Base-by-base conservation (phyloP, 2,329 filamentous ascomycete species). In the Curvularia spicifera region DNA sequence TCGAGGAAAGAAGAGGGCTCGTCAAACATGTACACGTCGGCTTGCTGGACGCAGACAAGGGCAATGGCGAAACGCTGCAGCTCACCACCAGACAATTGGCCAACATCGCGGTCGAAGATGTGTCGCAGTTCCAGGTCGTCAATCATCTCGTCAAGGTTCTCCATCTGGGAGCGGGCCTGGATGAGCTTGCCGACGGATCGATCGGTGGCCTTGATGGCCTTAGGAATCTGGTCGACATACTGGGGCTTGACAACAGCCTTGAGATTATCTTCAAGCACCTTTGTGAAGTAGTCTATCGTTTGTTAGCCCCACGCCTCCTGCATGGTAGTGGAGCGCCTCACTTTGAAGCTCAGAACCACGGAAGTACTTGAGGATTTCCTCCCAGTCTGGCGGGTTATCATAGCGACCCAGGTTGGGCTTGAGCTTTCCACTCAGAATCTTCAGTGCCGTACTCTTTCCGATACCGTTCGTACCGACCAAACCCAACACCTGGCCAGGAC, bases 391-490 rank as follows among this genome's bases (percentile, higher is more conserved):
- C 8, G 95, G 94, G 80, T 98, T 96, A 68, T 98, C 93, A 77
- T 91, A 97, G 76, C 90, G 87, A 67, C 96, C 95, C 80, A 99
- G 80, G 79, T 99, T 99, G 59, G 95, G 95, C 87, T 99, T 99
- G 73, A 99, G 85, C 82, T 98, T 99, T 76, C 95, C 95, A 74
- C 92, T 96, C 72, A 99, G 88, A 78, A 99, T 97, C 85, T 99
- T 99, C 78, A 99, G 83, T 8, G 95, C 96, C n/a, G 95, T 99
- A 83, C 93, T 97, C 87, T 99, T 99, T 80, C 95, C 95, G 73
- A 98, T 99, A 92, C 96, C 95, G 87, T 99, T 99, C 71, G 95
- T 98, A 78, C 95, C 96, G 44, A 99, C 96, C 51, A 99, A 85
- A 83, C 95, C 95, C 57, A 99, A 82, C 29, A 99, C 96, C 76